Conservation (phyloP, 441 rosid genomes). For the Arabidopsis hybrid region DNA sequence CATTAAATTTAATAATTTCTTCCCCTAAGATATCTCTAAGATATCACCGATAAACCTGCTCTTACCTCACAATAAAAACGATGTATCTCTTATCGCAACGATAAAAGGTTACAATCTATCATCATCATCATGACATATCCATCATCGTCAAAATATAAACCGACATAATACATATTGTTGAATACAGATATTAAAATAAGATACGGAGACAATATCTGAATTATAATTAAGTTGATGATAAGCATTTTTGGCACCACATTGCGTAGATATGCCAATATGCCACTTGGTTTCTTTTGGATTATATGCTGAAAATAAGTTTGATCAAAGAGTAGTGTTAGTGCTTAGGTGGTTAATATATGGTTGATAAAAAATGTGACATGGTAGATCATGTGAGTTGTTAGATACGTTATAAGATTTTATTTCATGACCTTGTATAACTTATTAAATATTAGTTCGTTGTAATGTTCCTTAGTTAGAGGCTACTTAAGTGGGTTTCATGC, state of each 20-base stretch:
- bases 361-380: slow-evolving; percentile 10
- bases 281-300: slow-evolving; percentile 33
- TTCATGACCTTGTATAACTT: slow-evolving; percentile 11
- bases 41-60: too few relatives aligned
- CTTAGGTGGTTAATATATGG: slow-evolving; percentile 19
- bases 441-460: background rate
- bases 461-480: slow-evolving; percentile 17
- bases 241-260: slow-evolving; percentile 26
- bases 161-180: background rate
- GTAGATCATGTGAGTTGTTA: slow-evolving; percentile 41
- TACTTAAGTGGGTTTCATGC: slow-evolving; percentile 13
- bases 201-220: slow-evolving; percentile 2
- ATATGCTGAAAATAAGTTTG: slow-evolving; percentile 10
- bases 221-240: slow-evolving; percentile 1
- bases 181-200: background rate
- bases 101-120: background rate
- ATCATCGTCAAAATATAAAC: background rate
- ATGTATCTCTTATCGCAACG: too few relatives aligned
- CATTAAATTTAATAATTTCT: too few relatives aligned
- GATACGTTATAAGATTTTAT: slow-evolving; percentile 22
- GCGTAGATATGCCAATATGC: slow-evolving; percentile 22
- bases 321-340: slow-evolving; percentile 7
- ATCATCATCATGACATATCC: background rate
- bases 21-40: too few relatives aligned
- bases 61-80: too few relatives aligned